A percentile compares a stretch with the other conserved stretches of the same genome.
Conservation (phyloP, 2,329 filamentous ascomycete genomes). For the Xylariaceae sp. region DNA sequence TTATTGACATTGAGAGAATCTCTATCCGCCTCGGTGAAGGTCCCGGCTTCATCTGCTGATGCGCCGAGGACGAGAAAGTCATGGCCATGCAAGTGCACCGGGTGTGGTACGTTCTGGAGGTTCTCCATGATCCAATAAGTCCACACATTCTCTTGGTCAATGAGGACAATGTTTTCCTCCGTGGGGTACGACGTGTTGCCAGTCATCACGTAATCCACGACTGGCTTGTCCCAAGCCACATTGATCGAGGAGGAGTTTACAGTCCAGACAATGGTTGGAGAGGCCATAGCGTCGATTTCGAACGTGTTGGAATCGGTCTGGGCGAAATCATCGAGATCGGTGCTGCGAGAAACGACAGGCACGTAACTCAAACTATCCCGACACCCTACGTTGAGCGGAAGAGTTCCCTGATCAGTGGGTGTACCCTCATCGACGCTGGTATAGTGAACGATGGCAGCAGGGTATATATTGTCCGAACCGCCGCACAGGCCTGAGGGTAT, state of each 20-base stretch:
- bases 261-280: neutral
- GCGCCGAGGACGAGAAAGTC: neutral
- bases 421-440: neutral
- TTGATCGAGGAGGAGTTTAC: neutral
- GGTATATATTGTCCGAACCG: neutral
- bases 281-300: neutral
- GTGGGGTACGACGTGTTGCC: neutral
- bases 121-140: neutral
- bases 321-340: neutral
- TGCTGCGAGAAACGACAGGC: neutral
- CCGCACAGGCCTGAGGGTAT: neutral
- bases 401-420: neutral
- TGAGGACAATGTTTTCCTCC: neutral
- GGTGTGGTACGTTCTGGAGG: neutral
- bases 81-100: neutral
- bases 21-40: neutral
- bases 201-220: neutral
- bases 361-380: slow-evolving; percentile 2
- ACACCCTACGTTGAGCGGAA: neutral
- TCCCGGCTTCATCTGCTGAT: neutral
- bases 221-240: neutral
- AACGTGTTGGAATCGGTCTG: neutral
- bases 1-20: neutral
- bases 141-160: neutral
- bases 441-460: neutral